These are phyloP conservation scores for Cyclaneusma minus DNA, from an alignment of 2,329 filamentous ascomycete species.

Conservation along the genomic window DNA sequence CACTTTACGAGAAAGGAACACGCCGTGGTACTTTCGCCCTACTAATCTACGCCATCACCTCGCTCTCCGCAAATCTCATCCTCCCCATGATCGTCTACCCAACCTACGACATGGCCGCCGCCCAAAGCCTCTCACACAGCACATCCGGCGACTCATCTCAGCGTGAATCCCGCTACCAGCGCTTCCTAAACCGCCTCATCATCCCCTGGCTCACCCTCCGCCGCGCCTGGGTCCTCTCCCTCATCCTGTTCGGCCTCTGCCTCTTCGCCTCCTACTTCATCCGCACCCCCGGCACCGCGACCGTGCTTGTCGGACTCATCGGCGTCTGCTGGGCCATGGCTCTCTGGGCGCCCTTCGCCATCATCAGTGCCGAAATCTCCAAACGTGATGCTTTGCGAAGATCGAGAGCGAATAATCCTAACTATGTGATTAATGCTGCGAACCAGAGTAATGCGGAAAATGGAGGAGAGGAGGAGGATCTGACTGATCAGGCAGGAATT, in stretches of 20 bases:
- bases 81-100: slow-evolving; percentile 77
- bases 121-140: slow-evolving; percentile 12
- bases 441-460: too few relatives aligned
- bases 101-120: slow-evolving; percentile 40
- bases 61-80: slow-evolving; percentile 65
- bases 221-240: slow-evolving; percentile 71
- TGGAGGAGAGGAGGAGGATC: slow-evolving; percentile 6
- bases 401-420: too few relatives aligned
- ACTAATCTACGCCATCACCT: slow-evolving; percentile 75
- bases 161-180: slow-evolving; percentile 12
- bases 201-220: slow-evolving; percentile 78
- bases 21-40: slow-evolving; percentile 80
- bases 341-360: slow-evolving; percentile 87
- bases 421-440: too few relatives aligned
- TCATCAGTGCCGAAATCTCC: slow-evolving; percentile 85
- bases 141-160: slow-evolving; percentile 21
- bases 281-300: slow-evolving; percentile 53
- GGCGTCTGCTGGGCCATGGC: slow-evolving; percentile 88
- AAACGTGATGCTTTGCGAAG: slow-evolving; percentile 57
- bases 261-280: slow-evolving; percentile 80
- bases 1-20: slow-evolving; percentile 71
- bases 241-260: slow-evolving; percentile 66
- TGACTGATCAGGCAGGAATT: slow-evolving; percentile 33
- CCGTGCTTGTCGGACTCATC: slow-evolving; percentile 61
- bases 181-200: slow-evolving; percentile 42